Conservation (phyloP, 257 asterid genomes). For the Capsicum baccatum region DNA sequence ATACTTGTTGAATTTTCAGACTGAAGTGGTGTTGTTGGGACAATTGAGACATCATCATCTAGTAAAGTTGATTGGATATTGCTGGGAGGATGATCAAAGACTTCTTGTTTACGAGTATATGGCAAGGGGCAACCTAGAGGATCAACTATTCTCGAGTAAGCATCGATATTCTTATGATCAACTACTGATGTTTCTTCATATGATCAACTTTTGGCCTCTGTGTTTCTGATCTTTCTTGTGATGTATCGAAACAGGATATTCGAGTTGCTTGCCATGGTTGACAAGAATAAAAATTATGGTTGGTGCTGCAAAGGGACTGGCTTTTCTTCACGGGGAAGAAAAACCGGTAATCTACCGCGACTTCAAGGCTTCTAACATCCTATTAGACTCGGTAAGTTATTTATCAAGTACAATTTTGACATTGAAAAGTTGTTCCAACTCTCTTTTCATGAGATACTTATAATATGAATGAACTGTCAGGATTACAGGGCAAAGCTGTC, state of each 20-base stretch:
- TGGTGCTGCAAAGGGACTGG: conserved; percentile 82
- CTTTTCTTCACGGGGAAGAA: conserved; percentile 83
- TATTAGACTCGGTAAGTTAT: conserved; percentile 48
- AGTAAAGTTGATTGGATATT: conserved; percentile 81
- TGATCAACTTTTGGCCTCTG: neutral
- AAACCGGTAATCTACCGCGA: conserved; percentile 81
- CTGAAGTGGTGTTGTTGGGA: conserved; percentile 81
- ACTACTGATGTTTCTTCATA: conserved; percentile 32
- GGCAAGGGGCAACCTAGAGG: conserved; percentile 74
- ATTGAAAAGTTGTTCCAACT: neutral
- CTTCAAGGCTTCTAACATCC: conserved; percentile 78
- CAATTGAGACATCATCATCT: conserved; percentile 81
- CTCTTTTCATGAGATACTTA: neutral
- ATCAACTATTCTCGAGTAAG: conserved; percentile 73
- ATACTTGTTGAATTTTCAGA: conserved; percentile 36
- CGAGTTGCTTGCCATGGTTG: conserved; percentile 67
- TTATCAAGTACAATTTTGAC: neutral
- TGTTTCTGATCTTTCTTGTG: neutral
- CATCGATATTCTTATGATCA: neutral
- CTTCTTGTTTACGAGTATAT: conserved; percentile 89
- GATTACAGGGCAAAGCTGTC: conserved; percentile 69
- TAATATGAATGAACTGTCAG: conserved; percentile 38
- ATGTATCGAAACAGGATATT: conserved; percentile 53
- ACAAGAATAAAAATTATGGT: conserved; percentile 70
- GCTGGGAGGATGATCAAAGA: conserved; percentile 82